Base-by-base conservation (phyloP, 2,329 filamentous ascomycete species). In the Botryotinia narcissicola region DNA sequence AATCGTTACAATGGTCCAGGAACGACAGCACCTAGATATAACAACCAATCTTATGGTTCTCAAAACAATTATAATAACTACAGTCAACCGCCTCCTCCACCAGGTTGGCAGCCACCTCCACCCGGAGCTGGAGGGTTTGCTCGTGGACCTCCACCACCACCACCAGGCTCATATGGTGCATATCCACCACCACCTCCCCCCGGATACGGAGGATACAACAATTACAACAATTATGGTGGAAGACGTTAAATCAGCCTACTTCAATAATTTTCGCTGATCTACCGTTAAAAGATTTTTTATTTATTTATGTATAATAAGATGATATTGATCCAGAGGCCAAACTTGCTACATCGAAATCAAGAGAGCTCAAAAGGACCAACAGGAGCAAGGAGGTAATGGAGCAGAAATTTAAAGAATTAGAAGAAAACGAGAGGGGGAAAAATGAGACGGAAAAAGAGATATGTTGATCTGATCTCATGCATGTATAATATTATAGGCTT, bases 301-400 rank as follows among this genome's bases (percentile, higher is more conserved):
- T n/a, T 57, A 16, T 42, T 25, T 40, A 48, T 98, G 35, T 94
- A 98, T 82, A 96, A 97, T 79, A 93, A 91, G 96, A 99, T 81
- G 93, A 90, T 51, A 79, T 95, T 4, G 94, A 98, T 81, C 92
- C 93, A 0, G 94, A 92, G 76, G 94, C 93, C 10, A 96, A 98
- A 82, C 89, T 92, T 75, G 94, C 94, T 9, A 94, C 95, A 0
- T 99, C 96, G 95, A 96, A 95, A 81, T 86, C 98, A 68, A 91
- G 96, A 66, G 96, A 99, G 83, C 87, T 99, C 60, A 92, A 91
- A 82, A 92, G 96, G 14, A 90, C 98, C 77, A 95, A 95, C 83
- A 90, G 96, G 69, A 92, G 96, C 78, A 90, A 95, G 40, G 91
- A 94, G 78, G 90, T 90, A 2, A 94, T 98, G 78, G 93, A 97